Evolutionary conservation across 169 alveolate species (phyloP).

Genomic region (Eimeria zaria): DNA sequence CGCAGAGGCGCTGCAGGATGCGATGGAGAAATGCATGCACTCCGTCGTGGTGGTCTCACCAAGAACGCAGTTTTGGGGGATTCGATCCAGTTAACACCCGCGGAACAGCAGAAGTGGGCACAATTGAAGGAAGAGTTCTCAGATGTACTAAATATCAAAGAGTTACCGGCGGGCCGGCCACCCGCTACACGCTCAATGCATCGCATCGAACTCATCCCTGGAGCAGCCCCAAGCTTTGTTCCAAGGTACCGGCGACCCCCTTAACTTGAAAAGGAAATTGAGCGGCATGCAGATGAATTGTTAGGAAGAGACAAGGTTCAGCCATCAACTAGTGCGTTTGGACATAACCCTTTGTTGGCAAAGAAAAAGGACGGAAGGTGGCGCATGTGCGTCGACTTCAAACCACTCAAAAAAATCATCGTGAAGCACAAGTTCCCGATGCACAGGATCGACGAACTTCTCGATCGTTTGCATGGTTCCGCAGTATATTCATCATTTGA

Average conservation of each 20-base stretch:
- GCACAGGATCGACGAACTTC: neutral
- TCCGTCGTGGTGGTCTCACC: neutral
- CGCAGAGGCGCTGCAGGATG: no score
- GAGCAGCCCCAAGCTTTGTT: slow-evolving; percentile 3
- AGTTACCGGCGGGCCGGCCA: neutral
- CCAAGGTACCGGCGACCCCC: neutral
- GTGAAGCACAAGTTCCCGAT: neutral
- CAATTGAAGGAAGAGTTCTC: neutral
- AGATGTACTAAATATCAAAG: neutral
- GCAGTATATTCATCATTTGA: neutral
- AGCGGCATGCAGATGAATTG: neutral
- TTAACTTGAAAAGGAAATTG: neutral
- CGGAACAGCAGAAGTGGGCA: neutral
- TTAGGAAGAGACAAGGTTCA: neutral
- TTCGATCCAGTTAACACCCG: neutral
- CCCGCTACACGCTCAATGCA: neutral
- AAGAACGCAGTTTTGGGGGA: neutral
- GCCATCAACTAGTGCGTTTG: neutral
- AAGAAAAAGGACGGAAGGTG: neutral
- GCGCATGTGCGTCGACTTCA: neutral
- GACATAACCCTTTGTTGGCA: neutral
- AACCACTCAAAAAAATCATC: neutral
- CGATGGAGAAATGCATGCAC: no score
- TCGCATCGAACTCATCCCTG: neutral
- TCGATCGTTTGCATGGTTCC: neutral